Base-by-base conservation (phyloP, 2,329 filamentous ascomycete species). In the Cadophora sp. region DNA sequence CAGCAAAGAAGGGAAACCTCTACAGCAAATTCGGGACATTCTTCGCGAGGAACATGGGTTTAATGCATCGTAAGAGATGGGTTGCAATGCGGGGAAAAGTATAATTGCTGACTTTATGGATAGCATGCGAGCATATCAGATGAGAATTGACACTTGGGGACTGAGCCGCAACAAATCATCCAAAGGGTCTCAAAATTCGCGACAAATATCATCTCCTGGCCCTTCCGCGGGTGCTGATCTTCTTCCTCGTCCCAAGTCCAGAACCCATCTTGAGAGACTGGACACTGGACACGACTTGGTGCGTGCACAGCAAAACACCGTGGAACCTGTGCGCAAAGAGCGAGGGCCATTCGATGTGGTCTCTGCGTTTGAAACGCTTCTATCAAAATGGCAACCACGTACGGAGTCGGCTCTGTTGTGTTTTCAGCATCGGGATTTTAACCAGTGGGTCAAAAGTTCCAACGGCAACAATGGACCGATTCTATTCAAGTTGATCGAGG, bases 401-500 rank as follows among this genome's bases (percentile, higher is more conserved):
- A 64, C 66, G 7, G 66, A 67, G 41, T 73, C 66, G 27, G 53
- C 68, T 2, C 45, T 56, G 27, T 70, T 50, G 22, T 67, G 47
- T 62, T 65, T 73, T 16, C 61, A 67, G 27, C 60, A 66, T 30
- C 68, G 61, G 5, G 51, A 68, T 30, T 68, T 64, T 59, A 59
- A 50, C 47, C 20, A 68, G 41, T 68, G 61, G 47, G 50, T 62
- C 4, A 55, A 68, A 24, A 66, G 63, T 8, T 66, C 45, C 30
- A 61, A 67, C 3, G 24, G 24, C 22, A 48, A 55, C 24, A 59
- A 63, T 33, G 59, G 64, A 20, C 66, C 69, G 4, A 66, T 68
- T 24, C 47, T 72, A 9, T 73, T 73, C 43, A 62, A 70, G 22
- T 30, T 71, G 18, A 70, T 73, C 22, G 70, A 71, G 36, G 64